Evolutionary conservation across 225 moss, liverwort and hornwort species (phyloP), one percentile per base, ranked within the genome.

Genomic region (Sphagnum contortum): DNA sequence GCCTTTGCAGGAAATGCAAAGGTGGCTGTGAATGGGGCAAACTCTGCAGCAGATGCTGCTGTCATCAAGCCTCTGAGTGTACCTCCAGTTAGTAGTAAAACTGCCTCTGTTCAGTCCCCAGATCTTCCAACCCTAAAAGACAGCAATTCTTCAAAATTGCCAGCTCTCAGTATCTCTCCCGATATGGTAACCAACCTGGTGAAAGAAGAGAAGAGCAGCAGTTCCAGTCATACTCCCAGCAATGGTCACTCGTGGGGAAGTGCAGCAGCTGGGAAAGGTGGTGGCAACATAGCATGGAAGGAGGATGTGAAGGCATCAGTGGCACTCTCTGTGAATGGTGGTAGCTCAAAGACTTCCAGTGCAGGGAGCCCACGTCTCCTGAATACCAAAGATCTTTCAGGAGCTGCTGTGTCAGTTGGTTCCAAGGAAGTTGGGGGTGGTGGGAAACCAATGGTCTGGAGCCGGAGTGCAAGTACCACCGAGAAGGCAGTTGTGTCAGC

Each of bases 181-280:
- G 92, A 92, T 57, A 51, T 75, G 56, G 73, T 75, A 29, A 66
- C 66, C 53, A 68, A 77, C 13, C 55, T 76, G 48, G 80, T 75
- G 29, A 93, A 98, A 73, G 96, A 98, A 57, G 96, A 98, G 76
- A 93, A 89, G 63, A 93, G 83, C 51, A 80, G 74, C 12, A 78
- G 79, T 61, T 83, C 93, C 12, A 72, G 80, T 46, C 96, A 87
- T 69, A 79, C 83, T 57, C 96, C 85, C 57, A 98, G 79, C 63
- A 93, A 89, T 71, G 96, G 89, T 1, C 87, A 90, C 64, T 75
- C 81, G 44, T 80, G 91, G 89, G 84, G 78, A 63, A 90, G 78
- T 70, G 29, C 29, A 29, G 82, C 79, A 48, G 66, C 69, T 66
- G 90, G 83, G 61, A 98, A 91, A 63, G 29, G 29, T 29, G 73